Percentiles rank a stretch among this genome's conserved stretches.
Conservation (phyloP, 768 basidiomycete genomes). For the Mycena floridula region DNA sequence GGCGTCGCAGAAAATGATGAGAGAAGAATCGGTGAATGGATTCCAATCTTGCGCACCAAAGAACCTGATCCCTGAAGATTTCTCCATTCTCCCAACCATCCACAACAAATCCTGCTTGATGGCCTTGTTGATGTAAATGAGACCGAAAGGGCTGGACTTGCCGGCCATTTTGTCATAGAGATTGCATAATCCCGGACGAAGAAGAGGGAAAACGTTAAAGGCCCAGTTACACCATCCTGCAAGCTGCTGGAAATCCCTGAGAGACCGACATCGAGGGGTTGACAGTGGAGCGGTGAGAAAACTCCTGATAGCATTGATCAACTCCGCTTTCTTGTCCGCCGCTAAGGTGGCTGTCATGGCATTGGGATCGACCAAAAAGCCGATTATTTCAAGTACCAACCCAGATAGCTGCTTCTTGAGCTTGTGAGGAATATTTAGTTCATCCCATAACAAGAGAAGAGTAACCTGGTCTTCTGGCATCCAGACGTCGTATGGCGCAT, state of each 20-base stretch:
- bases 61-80: not conserved
- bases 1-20: conserved; percentile 7
- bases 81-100: conserved; percentile 2
- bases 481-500: not conserved
- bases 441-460: not conserved
- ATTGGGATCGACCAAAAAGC: conserved; percentile 20
- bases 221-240: conserved; percentile 35
- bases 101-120: conserved; percentile 5
- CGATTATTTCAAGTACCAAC: conserved; percentile 16
- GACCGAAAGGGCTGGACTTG: conserved; percentile 7
- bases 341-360: conserved; percentile 12
- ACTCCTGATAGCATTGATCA: conserved; percentile 8
- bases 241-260: conserved; percentile 19
- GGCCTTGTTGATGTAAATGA: conserved; percentile 10
- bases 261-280: conserved; percentile 8
- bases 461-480: not conserved
- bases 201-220: conserved; percentile 31
- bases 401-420: conserved; percentile 23
- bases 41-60: not conserved
- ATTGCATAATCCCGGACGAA: conserved; percentile 23
- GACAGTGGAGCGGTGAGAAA: conserved; percentile 2
- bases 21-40: not conserved
- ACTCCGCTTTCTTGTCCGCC: conserved; percentile 6
- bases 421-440: conserved; percentile 13
- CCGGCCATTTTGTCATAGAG: conserved; percentile 30